A percentile compares a stretch with the other conserved stretches of the same genome.
phyloP scores from a whole-genome alignment of 768 basidiomycete genomes.

The Naganishia vishniacii region DNA sequence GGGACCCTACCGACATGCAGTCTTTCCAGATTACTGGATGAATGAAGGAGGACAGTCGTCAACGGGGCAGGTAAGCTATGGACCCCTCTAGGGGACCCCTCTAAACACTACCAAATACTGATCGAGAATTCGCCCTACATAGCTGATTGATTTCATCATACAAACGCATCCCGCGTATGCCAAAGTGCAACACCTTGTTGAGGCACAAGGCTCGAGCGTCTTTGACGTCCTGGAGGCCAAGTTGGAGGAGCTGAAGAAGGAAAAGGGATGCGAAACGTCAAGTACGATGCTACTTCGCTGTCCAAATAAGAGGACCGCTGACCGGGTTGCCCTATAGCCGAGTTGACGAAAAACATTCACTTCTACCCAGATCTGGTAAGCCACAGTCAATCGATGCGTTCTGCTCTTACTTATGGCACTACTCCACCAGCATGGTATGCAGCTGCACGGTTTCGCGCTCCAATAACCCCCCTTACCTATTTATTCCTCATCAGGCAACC shows the following conservation, averaged over 20 bases:
- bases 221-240: conserved; percentile 62
- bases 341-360: conserved; percentile 82
- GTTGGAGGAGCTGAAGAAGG: conserved; percentile 62
- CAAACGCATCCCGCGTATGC: conserved; percentile 82
- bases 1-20: conserved; percentile 60
- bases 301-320: neutral
- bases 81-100: too few species aligned
- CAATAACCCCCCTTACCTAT: too few species aligned
- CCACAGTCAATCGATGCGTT: conserved; percentile 1
- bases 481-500: conserved; percentile 62
- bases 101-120: too few species aligned
- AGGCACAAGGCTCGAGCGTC: conserved; percentile 52
- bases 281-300: conserved; percentile 44
- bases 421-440: conserved; percentile 57
- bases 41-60: conserved; percentile 98
- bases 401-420: neutral
- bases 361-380: conserved; percentile 80
- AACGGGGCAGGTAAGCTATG: conserved; percentile 87
- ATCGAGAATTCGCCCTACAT: conserved; percentile 18
- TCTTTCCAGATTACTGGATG: conserved; percentile 98
- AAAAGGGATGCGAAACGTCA: conserved; percentile 57
- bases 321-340: conserved; percentile 50
- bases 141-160: conserved; percentile 91
- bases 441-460: too few species aligned
- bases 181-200: conserved; percentile 61